These are phyloP conservation scores for Glomus cerebriforme DNA, from an alignment of 192 early-diverging fungal species.

Conservation along the genomic window DNA sequence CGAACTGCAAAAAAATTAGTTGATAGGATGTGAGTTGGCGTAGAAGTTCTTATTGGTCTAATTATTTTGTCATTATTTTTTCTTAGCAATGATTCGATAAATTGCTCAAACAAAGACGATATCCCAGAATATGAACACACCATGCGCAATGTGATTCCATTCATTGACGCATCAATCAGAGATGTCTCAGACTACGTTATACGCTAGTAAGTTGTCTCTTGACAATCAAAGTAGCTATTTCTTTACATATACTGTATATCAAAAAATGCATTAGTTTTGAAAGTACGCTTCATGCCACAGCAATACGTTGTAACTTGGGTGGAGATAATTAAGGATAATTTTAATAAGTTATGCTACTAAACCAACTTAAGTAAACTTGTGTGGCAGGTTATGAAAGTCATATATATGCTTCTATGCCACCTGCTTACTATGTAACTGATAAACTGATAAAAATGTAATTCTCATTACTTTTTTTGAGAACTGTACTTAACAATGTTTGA, in stretches of 20 bases:
- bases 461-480: no score
- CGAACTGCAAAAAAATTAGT: not conserved
- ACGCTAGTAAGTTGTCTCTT: conserved; percentile 5
- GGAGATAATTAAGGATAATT: no score
- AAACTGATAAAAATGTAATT: no score
- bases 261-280: conserved; percentile 19
- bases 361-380: no score
- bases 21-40: conserved; percentile 16
- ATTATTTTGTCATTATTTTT: not conserved
- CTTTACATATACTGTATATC: not conserved
- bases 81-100: conserved; percentile 3
- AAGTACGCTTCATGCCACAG: not conserved
- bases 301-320: conserved; percentile 10
- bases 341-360: no score
- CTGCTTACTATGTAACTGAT: no score
- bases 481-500: no score
- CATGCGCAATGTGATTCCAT: conserved; percentile 27
- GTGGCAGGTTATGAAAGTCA: no score
- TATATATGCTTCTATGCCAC: no score
- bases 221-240: not conserved
- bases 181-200: conserved; percentile 6
- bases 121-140: conserved; percentile 28
- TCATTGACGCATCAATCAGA: conserved; percentile 24
- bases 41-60: not conserved
- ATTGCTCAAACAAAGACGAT: not conserved